These are phyloP conservation scores for Nemophila menziesii DNA, from an alignment of 257 asterid species.

Conservation along the genomic window DNA sequence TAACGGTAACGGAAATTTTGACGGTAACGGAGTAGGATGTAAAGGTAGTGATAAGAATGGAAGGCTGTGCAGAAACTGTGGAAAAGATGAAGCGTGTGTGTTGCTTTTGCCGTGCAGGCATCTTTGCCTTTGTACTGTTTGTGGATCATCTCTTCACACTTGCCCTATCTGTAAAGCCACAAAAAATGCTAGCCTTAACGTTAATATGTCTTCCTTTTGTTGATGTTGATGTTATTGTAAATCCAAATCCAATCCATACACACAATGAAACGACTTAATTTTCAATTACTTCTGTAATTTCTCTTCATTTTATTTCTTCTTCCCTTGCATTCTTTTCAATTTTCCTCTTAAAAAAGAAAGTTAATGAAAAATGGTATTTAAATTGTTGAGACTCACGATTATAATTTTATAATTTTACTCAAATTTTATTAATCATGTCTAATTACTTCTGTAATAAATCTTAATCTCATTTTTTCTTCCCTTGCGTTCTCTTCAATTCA, in stretches of 20 bases:
- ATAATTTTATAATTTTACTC: no score
- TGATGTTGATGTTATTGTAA: not conserved
- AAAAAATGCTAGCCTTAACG: slow-evolving; percentile 58
- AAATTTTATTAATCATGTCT: no score
- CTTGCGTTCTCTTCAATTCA: no score
- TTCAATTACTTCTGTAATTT: no score
- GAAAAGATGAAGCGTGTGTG: slow-evolving; percentile 61
- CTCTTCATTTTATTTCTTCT: no score
- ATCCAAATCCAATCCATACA: not conserved
- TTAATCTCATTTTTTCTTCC: no score
- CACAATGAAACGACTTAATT: no score
- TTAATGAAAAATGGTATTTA: no score
- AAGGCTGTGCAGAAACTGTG: slow-evolving; percentile 58
- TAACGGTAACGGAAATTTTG: not conserved
- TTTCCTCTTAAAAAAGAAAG: no score
- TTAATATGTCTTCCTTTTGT: slow-evolving; percentile 18
- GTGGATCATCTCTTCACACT: slow-evolving; percentile 48
- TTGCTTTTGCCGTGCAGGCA: slow-evolving; percentile 82
- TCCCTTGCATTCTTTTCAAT: no score
- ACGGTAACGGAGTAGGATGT: not conserved
- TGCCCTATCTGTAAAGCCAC: slow-evolving; percentile 60
- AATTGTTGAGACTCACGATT: no score
- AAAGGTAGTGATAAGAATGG: not conserved
- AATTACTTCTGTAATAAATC: no score
- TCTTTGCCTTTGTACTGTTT: slow-evolving; percentile 54